phyloP scores from a whole-genome alignment of 345 rosid species.

The Linum usitatissimum region DNA sequence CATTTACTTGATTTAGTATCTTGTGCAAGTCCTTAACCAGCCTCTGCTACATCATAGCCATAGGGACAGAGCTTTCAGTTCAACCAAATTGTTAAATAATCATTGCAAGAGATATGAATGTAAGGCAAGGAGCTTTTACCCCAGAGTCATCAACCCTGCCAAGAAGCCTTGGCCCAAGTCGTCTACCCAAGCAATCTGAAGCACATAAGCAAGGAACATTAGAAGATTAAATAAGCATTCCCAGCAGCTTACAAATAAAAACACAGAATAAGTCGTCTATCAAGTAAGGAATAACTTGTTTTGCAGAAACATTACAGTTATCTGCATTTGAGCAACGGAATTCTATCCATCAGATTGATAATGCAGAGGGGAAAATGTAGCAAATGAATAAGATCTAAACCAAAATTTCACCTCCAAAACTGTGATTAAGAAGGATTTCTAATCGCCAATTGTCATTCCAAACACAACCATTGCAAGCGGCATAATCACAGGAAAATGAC shows the following conservation, averaged over 20 bases:
- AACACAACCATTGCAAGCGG: not conserved
- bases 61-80: constrained; percentile 16
- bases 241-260: no score
- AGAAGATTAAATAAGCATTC: not conserved
- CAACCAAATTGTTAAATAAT: not conserved
- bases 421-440: not conserved
- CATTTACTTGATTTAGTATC: constrained; percentile 73
- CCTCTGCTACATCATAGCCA: constrained; percentile 48
- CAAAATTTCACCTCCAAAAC: not conserved
- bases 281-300: not conserved
- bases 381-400: not conserved
- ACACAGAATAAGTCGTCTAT: not conserved
- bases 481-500: not conserved
- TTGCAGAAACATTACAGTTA: not conserved
- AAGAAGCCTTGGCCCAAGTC: constrained; percentile 92
- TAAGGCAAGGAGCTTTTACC: constrained; percentile 30
- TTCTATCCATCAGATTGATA: not conserved
- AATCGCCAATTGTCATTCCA: not conserved
- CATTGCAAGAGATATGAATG: not conserved
- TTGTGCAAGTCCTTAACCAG: constrained; percentile 75
- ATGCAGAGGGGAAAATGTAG: not conserved
- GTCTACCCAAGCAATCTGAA: constrained; percentile 97
- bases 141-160: constrained; percentile 85
- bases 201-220: constrained; percentile 13
- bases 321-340: not conserved